Base-by-base conservation (phyloP, 352 stramenopile species). In the Phytophthora sansomeana region DNA sequence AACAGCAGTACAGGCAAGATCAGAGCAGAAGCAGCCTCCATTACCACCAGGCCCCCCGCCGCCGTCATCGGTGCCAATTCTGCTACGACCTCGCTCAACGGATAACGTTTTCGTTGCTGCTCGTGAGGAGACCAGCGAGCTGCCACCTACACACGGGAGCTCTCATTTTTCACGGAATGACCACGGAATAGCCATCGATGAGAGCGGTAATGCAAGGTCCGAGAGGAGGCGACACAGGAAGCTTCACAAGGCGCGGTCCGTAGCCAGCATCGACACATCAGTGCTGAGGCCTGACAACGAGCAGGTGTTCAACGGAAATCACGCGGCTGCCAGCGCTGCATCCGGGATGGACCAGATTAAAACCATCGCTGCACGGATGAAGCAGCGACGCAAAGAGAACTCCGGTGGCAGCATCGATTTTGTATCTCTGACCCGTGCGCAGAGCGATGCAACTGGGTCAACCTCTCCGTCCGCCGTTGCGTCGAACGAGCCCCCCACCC, bases 331-430 rank as follows among this genome's bases (percentile, higher is more conserved):
- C 28, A 73, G 53, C 29, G 43, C 61, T 32, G 42, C 60, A 48
- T 67, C 47, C 9, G 69, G 65, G 8, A 82, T 89, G 75, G 75
- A 93, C 55, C 78, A 93, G 59, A 91, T 93, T 71, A 89, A 89
- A 49, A 78, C 74, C 3, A 82, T 91, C 17, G 84, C 84, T 5
- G 81, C 82, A 16, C 78, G 87, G 46, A 93, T 93, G 84, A 91
- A 93, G 72, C 81, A 89, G 53, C 79, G 80, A 32, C 74, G 84
- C 13, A 74, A 80, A 33, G 65, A 73, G 17, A 67, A 75, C 29
- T 69, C 54, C 3, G 47, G 33, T 42, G 47, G 60, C 33, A 64
- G 48, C 19, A 71, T 79, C 48, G 17, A 57, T 38, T 75, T 73
- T 32, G 66, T 72, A 32, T 50, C 53, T 21, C 41, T 75, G 11